Conservation (phyloP, 2,329 filamentous ascomycete species). For the Didymella keratinophila region DNA sequence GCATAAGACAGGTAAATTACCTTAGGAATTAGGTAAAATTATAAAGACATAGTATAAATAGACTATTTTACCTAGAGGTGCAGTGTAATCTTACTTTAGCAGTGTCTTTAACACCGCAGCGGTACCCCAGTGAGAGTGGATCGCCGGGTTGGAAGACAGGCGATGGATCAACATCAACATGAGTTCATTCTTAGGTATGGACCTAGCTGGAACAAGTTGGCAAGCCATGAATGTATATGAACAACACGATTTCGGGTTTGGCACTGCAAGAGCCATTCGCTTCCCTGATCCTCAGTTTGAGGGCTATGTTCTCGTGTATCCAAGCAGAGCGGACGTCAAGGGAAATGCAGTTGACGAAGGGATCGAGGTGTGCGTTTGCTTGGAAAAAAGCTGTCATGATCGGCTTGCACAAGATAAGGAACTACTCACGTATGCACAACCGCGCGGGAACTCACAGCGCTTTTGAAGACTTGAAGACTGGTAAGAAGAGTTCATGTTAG, state of each 20-base stretch:
- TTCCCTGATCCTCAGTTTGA: not conserved
- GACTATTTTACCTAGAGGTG: too few species aligned
- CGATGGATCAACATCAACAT: not conserved
- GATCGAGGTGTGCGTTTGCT: not conserved
- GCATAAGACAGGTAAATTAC: too few species aligned
- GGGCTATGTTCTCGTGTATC: not conserved
- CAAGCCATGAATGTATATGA: not conserved
- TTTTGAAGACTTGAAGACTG: too few species aligned
- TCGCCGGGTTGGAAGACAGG: not conserved
- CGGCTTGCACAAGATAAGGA: not conserved
- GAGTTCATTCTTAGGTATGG: not conserved
- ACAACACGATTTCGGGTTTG: not conserved
- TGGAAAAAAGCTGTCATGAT: not conserved
- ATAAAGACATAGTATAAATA: too few species aligned
- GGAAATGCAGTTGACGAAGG: not conserved
- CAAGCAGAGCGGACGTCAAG: not conserved
- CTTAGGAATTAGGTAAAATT: too few species aligned
- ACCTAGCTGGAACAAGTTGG: not conserved
- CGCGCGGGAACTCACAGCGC: not conserved
- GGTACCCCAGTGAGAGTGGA: too few species aligned
- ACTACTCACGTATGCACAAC: not conserved
- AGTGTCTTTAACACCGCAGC: too few species aligned
- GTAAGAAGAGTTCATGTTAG: too few species aligned
- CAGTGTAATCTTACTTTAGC: too few species aligned
- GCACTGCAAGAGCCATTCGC: not conserved